Base-by-base conservation (phyloP, 2,329 filamentous ascomycete species). In the Neurospora sp. region DNA sequence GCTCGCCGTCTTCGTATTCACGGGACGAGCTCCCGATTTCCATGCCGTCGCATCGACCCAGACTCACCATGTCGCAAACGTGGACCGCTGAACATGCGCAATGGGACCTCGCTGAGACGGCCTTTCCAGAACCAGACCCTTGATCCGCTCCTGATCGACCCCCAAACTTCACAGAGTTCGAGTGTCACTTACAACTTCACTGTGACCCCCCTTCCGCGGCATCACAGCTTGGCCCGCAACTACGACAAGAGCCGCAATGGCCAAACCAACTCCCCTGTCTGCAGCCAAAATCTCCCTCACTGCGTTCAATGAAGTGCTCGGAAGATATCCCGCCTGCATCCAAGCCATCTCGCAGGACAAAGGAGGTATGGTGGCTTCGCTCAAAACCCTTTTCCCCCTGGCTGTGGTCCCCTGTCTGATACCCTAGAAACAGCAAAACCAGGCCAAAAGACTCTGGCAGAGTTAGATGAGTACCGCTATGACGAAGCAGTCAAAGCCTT, bases 381-480 rank as follows among this genome's bases (percentile, higher is more conserved):
- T 42, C 62, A 23, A 68, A n/a, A 38, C 28, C 68, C 39, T 10
- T 23, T 11, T 38, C 66, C 19, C 28, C 38, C n/a, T 40, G n/a
- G n/a, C n/a, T 33, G 17, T 62, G 33, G 19, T 6, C 17, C 66
- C 46, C 52, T 66, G 58, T 73, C 71, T 73, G 43, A 73, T 70
- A 39, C 66, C 23, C 67, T 52, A 66, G 28, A n/a, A 19, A 71
- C 72, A 85, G 83, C 77, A 72, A 87, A 87, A 73, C 71, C 78
- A 3, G 84, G 83, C 39, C 83, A 86, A 71, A 82, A 81, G 75
- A 81, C 84, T 1, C 82, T 92, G 6, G 75, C 81, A 38, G 82
- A 87, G 67, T 83, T 93, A 23, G 90, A 92, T 72, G 73, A 81
- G 1, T 87, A 86, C 74, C 86, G 90, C 70, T 89, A 90, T 75